Percentiles rank a stretch among this genome's conserved stretches.
These are phyloP conservation scores for Tephrocybe sp. DNA, from an alignment of 768 basidiomycete species.

Conservation along the genomic window DNA sequence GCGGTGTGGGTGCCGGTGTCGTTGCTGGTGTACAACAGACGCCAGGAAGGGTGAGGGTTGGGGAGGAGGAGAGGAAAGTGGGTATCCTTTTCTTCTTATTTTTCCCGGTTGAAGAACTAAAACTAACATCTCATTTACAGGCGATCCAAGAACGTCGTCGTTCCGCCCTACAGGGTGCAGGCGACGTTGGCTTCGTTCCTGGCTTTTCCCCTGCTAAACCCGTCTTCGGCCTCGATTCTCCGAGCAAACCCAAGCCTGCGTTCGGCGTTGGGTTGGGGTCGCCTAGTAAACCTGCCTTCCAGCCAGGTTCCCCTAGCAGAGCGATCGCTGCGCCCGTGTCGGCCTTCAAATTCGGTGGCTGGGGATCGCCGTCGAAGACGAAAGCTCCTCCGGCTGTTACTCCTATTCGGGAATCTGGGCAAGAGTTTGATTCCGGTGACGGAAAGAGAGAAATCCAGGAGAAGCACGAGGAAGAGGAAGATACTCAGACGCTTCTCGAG, in stretches of 20 bases:
- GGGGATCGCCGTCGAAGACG: too few relatives aligned
- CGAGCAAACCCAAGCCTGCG: background rate
- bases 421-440: background rate
- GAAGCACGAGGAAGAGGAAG: constrained; percentile 35
- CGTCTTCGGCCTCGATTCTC: background rate
- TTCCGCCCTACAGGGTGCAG: constrained; percentile 52
- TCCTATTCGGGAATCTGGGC: background rate
- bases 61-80: constrained; percentile 50
- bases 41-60: constrained; percentile 29
- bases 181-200: constrained; percentile 52
- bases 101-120: background rate
- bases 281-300: background rate
- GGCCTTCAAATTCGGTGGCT: too few relatives aligned
- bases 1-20: background rate
- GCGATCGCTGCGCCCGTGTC: background rate
- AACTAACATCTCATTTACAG: constrained; percentile 22
- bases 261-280: background rate
- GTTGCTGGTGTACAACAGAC: constrained; percentile 1
- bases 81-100: background rate
- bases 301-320: constrained; percentile 5
- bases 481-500: constrained; percentile 43
- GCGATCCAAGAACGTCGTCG: constrained; percentile 64
- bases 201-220: constrained; percentile 35
- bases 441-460: constrained; percentile 16
- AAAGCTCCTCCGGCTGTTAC: too few relatives aligned